A percentile compares a stretch with the other conserved stretches of the same genome.
These are phyloP conservation scores for Stagonosporopsis rhizophila DNA, from an alignment of 2,329 filamentous ascomycete species.

Conservation along the genomic window DNA sequence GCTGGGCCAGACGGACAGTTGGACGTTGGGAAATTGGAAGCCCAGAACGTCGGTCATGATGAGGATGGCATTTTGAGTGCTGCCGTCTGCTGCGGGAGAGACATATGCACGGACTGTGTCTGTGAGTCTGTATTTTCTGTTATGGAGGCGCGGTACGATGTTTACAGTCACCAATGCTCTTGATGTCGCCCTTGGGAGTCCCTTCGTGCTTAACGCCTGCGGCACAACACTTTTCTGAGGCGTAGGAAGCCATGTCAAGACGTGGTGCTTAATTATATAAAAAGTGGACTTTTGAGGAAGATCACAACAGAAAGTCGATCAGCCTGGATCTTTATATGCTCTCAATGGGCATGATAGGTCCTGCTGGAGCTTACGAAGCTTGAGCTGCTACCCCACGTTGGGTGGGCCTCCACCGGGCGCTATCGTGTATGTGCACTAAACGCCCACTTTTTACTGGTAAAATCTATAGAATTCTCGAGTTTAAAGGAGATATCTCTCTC, in stretches of 20 bases:
- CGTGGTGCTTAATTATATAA: background rate
- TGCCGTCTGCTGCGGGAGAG: slow-evolving; percentile 59
- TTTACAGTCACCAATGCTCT: slow-evolving; percentile 56
- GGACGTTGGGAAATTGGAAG: slow-evolving; percentile 59
- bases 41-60: slow-evolving; percentile 65
- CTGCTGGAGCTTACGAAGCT: background rate
- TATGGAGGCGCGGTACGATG: background rate
- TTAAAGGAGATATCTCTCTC: too few species aligned
- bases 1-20: slow-evolving; percentile 42
- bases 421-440: too few species aligned
- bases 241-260: slow-evolving; percentile 59
- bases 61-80: slow-evolving; percentile 63
- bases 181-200: slow-evolving; percentile 55
- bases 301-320: background rate
- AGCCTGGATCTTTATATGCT: background rate
- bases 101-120: slow-evolving; percentile 62
- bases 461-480: too few species aligned
- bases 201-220: slow-evolving; percentile 62
- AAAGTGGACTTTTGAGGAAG: background rate
- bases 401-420: background rate
- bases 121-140: background rate
- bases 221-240: slow-evolving; percentile 57
- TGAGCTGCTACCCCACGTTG: background rate
- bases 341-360: background rate
- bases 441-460: too few species aligned